These are phyloP conservation scores for Solanum chacoense DNA, from an alignment of 305 asterid genomes.

Conservation along the genomic window DNA sequence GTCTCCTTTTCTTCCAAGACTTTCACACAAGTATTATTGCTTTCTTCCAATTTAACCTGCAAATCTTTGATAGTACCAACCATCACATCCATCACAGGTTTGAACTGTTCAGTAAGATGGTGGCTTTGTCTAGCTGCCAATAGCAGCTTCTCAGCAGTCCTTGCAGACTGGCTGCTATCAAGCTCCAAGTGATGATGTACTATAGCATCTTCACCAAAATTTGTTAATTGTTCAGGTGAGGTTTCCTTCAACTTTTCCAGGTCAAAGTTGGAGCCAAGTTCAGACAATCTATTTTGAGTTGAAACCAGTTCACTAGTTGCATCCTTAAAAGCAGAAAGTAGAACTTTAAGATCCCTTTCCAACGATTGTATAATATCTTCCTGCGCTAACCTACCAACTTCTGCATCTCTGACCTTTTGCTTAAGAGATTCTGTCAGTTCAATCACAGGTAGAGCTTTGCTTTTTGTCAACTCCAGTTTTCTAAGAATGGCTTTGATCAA, in stretches of 20 bases:
- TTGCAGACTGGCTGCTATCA: slow-evolving; percentile 27
- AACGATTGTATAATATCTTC: slow-evolving; percentile 32
- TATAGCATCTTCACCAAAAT: slow-evolving; percentile 20
- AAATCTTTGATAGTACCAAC: slow-evolving; percentile 27
- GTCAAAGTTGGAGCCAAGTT: slow-evolving; percentile 28
- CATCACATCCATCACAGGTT: slow-evolving; percentile 28
- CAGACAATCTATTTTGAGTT: slow-evolving; percentile 30
- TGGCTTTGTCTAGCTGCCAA: slow-evolving; percentile 43
- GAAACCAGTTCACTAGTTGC: slow-evolving; percentile 47
- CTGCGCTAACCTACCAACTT: slow-evolving; percentile 41
- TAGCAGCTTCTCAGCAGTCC: slow-evolving; percentile 53
- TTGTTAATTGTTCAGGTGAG: slow-evolving; percentile 20
- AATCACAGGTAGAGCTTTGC: slow-evolving; percentile 19
- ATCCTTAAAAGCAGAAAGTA: slow-evolving; percentile 61
- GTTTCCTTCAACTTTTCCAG: slow-evolving; percentile 29
- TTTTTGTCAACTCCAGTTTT: slow-evolving; percentile 39
- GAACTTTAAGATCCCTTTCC: slow-evolving; percentile 46
- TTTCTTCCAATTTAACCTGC: slow-evolving; percentile 45
- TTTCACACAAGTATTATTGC: slow-evolving; percentile 31
- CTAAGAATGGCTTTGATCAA: slow-evolving; percentile 35
- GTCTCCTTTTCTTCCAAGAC: slow-evolving; percentile 52
- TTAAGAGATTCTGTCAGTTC: slow-evolving; percentile 39
- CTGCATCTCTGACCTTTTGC: slow-evolving; percentile 39
- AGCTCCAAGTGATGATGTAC: slow-evolving; percentile 14
- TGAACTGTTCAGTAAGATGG: slow-evolving; percentile 34